These are phyloP conservation scores for Taphrina populina DNA, from an alignment of 1,139 yeast species.

Conservation along the genomic window DNA sequence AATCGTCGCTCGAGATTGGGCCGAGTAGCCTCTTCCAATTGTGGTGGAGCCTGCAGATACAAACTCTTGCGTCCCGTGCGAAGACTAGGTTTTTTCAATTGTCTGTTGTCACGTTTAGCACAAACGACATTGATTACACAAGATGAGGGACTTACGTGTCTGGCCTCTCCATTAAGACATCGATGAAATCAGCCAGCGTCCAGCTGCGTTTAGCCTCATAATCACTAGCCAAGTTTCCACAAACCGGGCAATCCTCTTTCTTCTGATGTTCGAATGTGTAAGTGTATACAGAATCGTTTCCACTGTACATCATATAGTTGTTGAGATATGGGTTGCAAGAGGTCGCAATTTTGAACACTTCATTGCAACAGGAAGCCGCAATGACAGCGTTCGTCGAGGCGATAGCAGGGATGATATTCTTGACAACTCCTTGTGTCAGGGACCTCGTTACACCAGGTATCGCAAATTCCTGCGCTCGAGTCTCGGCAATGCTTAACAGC, in stretches of 20 bases:
- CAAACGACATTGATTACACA: no score
- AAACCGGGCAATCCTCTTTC: constrained; percentile 67
- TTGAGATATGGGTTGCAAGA: constrained; percentile 65
- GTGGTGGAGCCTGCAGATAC: constrained; percentile 56
- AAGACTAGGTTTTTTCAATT: constrained; percentile 55
- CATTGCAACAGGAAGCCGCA: constrained; percentile 89
- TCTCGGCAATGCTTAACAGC: constrained; percentile 58
- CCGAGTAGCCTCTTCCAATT: constrained; percentile 53
- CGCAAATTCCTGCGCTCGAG: constrained; percentile 62
- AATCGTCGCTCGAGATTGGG: constrained; percentile 51
- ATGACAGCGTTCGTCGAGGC: constrained; percentile 92
- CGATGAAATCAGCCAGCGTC: constrained; percentile 55
- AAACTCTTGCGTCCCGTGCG: constrained; percentile 50
- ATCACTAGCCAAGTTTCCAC: constrained; percentile 55
- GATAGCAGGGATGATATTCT: constrained; percentile 88
- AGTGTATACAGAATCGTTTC: constrained; percentile 72
- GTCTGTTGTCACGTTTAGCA: constrained; percentile 48
- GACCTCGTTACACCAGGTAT: constrained; percentile 70
- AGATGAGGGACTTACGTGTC: constrained; percentile 40
- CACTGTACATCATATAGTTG: constrained; percentile 85
- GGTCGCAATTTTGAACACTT: constrained; percentile 75
- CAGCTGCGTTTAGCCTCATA: constrained; percentile 45
- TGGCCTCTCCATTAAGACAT: constrained; percentile 44
- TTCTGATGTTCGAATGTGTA: constrained; percentile 66
- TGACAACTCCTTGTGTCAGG: constrained; percentile 82